A percentile compares a stretch with the other conserved stretches of the same genome.
Evolutionary conservation across 2,329 filamentous ascomycete genomes (phyloP).

Genomic region (Neofusicoccum laricinum): DNA sequence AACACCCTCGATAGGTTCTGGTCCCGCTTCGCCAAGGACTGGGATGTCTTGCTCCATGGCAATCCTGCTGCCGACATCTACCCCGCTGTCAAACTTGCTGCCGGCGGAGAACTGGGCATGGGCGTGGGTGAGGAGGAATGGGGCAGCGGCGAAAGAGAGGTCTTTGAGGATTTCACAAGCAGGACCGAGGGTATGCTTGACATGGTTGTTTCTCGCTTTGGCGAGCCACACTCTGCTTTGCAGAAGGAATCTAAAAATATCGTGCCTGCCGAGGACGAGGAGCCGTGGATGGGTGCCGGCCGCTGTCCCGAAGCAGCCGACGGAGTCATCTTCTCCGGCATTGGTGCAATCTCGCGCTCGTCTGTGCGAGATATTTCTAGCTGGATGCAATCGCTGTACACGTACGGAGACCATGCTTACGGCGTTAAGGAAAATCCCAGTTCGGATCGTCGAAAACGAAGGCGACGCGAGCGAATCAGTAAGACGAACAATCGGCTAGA

Average conservation of each 20-base stretch:
- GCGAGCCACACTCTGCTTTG: constrained; percentile 47
- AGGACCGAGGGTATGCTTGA: constrained; percentile 84
- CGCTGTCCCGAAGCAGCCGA: constrained; percentile 68
- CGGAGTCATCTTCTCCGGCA: constrained; percentile 81
- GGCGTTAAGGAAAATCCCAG: constrained; percentile 77
- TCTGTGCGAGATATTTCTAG: constrained; percentile 72
- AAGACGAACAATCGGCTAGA: not conserved
- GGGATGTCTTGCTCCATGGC: constrained; percentile 87
- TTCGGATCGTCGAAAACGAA: constrained; percentile 56
- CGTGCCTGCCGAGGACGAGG: constrained; percentile 1
- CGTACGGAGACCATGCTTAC: constrained; percentile 79
- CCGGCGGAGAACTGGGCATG: constrained; percentile 85
- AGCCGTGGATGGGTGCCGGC: constrained; percentile 74
- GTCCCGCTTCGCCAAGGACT: constrained; percentile 64
- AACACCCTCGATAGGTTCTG: constrained; percentile 76
- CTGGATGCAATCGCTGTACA: constrained; percentile 88
- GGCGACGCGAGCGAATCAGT: constrained; percentile 38
- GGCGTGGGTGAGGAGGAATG: constrained; percentile 95
- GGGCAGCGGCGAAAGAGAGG: constrained; percentile 89
- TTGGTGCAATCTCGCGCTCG: constrained; percentile 67
- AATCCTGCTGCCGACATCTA: constrained; percentile 80
- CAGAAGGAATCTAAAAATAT: constrained; percentile 22
- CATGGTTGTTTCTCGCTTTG: constrained; percentile 83
- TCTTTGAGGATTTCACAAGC: constrained; percentile 81
- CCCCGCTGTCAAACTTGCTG: constrained; percentile 81